These are phyloP conservation scores for Actinomortierella ambigua DNA, from an alignment of 371 early-diverging fungal genomes.

Conservation along the genomic window DNA sequence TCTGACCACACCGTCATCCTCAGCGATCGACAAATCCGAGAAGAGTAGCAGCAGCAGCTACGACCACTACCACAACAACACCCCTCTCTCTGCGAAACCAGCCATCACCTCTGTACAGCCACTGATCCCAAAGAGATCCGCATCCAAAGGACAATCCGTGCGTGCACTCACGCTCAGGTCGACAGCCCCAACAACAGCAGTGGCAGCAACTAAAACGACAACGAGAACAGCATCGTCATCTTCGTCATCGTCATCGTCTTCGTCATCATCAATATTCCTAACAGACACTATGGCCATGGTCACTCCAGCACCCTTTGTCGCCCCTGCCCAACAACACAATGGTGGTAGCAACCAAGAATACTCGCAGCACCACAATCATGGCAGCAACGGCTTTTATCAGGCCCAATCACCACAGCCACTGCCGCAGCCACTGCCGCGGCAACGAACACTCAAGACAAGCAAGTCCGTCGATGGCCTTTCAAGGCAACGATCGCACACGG, in stretches of 20 bases:
- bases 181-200: background rate
- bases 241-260: background rate
- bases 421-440: background rate
- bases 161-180: background rate
- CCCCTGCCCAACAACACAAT: slow-evolving; percentile 13
- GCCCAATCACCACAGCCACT: background rate
- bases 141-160: background rate
- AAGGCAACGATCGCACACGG: slow-evolving; percentile 30
- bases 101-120: no score
- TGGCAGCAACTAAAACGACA: background rate
- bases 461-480: slow-evolving; percentile 36
- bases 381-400: slow-evolving; percentile 8
- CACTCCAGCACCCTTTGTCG: slow-evolving; percentile 19
- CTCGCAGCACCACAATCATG: background rate
- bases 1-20: no score
- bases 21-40: no score
- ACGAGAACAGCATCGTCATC: background rate
- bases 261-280: background rate
- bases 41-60: no score
- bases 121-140: no score
- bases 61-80: no score
- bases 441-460: slow-evolving; percentile 26
- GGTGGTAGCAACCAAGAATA: background rate
- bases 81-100: no score
- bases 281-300: slow-evolving; percentile 31